phyloP scores from a whole-genome alignment of 192 early-diverging fungal genomes.

The Neocallimastix lanati region DNA sequence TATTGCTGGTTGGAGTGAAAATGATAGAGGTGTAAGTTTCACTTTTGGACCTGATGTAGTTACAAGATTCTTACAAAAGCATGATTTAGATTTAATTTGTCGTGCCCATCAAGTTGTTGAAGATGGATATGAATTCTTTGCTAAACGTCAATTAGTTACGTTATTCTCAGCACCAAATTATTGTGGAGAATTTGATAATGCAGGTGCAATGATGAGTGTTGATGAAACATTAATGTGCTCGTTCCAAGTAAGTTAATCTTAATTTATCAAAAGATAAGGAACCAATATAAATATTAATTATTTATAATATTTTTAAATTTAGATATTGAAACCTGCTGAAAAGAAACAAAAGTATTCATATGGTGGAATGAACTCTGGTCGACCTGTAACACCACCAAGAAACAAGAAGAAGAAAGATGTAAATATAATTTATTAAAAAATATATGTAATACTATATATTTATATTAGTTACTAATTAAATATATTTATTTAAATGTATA shows the following conservation, averaged over 20 bases:
- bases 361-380: constrained; percentile 38
- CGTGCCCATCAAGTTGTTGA: constrained; percentile 96
- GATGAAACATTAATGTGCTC: constrained; percentile 71
- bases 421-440: neutral
- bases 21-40: constrained; percentile 88
- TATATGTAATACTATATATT: no score
- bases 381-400: constrained; percentile 56
- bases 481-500: no score
- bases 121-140: constrained; percentile 98
- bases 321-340: constrained; percentile 93
- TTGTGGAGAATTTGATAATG: constrained; percentile 81
- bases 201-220: constrained; percentile 76
- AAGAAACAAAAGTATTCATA: constrained; percentile 70
- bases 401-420: constrained; percentile 43
- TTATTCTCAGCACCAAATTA: constrained; percentile 95
- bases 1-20: constrained; percentile 87
- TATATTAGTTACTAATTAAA: no score
- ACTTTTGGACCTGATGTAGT: constrained; percentile 94
- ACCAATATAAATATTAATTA: no score
- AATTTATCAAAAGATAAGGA: no score
- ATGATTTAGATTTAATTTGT: constrained; percentile 94
- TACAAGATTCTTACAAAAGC: constrained; percentile 78
- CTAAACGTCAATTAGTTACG: constrained; percentile 86
- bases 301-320: neutral
- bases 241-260: constrained; percentile 39